Percentiles rank a stretch among this genome's conserved stretches.
These are phyloP conservation scores for Ogataea zsoltii DNA, from an alignment of 805 yeast species.

Conservation along the genomic window DNA sequence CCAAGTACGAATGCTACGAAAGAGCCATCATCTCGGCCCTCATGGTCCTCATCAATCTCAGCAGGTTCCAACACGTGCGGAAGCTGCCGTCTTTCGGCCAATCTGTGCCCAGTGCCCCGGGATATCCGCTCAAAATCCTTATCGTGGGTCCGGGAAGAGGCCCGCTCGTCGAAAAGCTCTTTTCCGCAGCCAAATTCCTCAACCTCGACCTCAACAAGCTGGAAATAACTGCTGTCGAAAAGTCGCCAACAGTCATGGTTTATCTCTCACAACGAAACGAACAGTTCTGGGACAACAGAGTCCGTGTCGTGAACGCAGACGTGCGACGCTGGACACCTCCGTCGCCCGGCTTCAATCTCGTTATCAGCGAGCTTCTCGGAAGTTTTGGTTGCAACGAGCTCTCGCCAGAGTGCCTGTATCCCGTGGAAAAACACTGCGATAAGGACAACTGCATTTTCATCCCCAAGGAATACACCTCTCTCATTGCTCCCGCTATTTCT, in stretches of 20 bases:
- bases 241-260: slow-evolving; percentile 60
- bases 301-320: slow-evolving; percentile 57
- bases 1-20: slow-evolving; percentile 70
- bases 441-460: slow-evolving; percentile 55
- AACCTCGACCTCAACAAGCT: slow-evolving; percentile 26
- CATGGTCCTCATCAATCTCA: slow-evolving; percentile 31
- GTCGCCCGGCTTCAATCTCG: slow-evolving; percentile 48
- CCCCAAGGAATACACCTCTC: slow-evolving; percentile 60
- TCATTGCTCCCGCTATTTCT: slow-evolving; percentile 64
- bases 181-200: slow-evolving; percentile 41
- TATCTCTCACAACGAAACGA: slow-evolving; percentile 50
- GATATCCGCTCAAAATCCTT: slow-evolving; percentile 40
- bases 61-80: slow-evolving; percentile 24
- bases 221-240: slow-evolving; percentile 66
- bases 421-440: slow-evolving; percentile 42
- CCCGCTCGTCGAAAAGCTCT: slow-evolving; percentile 62
- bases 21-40: slow-evolving; percentile 62
- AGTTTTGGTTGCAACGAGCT: slow-evolving; percentile 93
- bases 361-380: slow-evolving; percentile 82
- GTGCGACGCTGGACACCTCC: slow-evolving; percentile 49
- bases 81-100: slow-evolving; percentile 16
- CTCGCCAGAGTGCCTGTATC: slow-evolving; percentile 74
- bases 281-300: slow-evolving; percentile 52
- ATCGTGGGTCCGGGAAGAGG: slow-evolving; percentile 92
- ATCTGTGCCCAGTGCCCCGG: slow-evolving; percentile 20